Conservation (phyloP, 805 yeast species). For the Kazachstania viticola region DNA sequence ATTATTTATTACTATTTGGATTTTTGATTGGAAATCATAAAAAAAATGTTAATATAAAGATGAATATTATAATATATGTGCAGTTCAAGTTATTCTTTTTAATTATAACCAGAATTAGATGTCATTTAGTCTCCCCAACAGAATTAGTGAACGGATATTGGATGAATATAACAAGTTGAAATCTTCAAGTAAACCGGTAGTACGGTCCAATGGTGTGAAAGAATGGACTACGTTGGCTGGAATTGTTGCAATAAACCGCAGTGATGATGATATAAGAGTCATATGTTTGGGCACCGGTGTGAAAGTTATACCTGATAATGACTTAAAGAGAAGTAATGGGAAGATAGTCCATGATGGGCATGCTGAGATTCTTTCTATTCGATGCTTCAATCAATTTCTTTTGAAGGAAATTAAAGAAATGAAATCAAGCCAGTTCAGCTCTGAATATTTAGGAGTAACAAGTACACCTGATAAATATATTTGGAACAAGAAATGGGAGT, state of each 20-base stretch:
- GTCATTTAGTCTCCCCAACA: no score
- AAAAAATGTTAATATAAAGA: no score
- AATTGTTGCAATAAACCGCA: conserved; percentile 36
- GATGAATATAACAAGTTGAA: conserved; percentile 24
- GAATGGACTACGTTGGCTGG: conserved; percentile 88
- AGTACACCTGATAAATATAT: conserved; percentile 11
- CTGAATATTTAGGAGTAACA: conserved; percentile 5
- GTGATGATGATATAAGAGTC: conserved; percentile 19
- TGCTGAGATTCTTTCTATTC: conserved; percentile 69
- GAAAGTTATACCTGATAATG: conserved; percentile 54
- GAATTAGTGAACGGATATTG: no score
- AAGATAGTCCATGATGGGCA: conserved; percentile 73
- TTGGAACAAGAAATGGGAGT: conserved; percentile 28
- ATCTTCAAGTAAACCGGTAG: conserved; percentile 44
- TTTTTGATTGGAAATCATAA: no score
- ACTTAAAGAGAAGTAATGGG: conserved; percentile 38
- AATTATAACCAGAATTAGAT: no score
- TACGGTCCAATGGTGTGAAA: conserved; percentile 47
- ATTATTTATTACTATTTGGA: no score
- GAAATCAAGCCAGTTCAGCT: conserved; percentile 5
- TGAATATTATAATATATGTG: no score
- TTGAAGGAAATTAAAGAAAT: conserved; percentile 33
- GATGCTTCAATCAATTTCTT: conserved; percentile 56
- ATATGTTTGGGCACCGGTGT: conserved; percentile 69
- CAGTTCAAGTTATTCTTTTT: no score